Base-by-base conservation (phyloP, 306 rosid species). In the Vigna mungo region DNA sequence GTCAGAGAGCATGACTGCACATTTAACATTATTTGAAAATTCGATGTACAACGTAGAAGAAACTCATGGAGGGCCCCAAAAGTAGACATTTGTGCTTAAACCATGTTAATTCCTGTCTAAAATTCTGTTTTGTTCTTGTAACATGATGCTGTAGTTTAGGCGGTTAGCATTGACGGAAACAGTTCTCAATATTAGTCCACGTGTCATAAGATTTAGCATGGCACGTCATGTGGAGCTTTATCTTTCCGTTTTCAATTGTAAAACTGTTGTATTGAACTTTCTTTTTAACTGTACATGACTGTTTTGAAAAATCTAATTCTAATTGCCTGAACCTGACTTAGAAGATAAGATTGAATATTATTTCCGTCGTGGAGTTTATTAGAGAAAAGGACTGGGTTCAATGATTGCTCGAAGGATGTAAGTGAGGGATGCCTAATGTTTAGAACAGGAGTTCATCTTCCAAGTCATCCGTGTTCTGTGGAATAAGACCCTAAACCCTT, bases 381-480 rank as follows among this genome's bases (percentile, higher is more conserved):
- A 30, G 74, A 48, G 68, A 72, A 47, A 55, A 58, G 52, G 83
- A 44, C 83, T 49, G 36, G 82, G 71, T 76, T 52, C 81, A 83
- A 72, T 86, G 81, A 79, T 77, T 72, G 74, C 32, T 49, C 62
- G 75, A 43, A 67, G 83, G 77, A 65, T 25, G 32, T 66, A 11
- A 79, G 77, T 62, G 36, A 23, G n/a, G 12, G 8, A 72, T 80
- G 87, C 87, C 89, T 83, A 86, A 86, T 80, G 54, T 63, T 85
- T 86, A 72, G 81, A 76, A 39, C 61, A 30, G 14, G 72, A 32
- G 2, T 18, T 65, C 68, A 74, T 71, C 73, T 71, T 82, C 65
- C 65, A 59, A 79, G 80, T 44, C 55, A 62, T 78, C 80, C 81
- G 41, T 73, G 55, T 70, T 69, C 41, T 30, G 5, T 64, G 74